Conservation (phyloP, 176 grass and related monocot genomes). For the Oryza brachyantha region DNA sequence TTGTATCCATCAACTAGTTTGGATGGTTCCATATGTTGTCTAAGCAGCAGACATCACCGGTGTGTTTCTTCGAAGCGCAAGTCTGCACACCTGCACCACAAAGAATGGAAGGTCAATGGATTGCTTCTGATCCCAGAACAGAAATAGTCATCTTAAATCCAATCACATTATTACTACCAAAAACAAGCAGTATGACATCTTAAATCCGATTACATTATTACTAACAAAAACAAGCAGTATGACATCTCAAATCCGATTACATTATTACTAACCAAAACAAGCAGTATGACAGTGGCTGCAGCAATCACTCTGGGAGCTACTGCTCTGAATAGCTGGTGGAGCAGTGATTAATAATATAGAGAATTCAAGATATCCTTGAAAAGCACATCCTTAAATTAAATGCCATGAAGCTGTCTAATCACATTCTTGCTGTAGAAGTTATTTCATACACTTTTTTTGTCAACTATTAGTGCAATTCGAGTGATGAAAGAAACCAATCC, state of each 20-base stretch:
- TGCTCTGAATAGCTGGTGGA: too few species aligned
- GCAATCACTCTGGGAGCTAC: too few species aligned
- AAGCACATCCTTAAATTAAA: too few species aligned
- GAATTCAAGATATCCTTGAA: too few species aligned
- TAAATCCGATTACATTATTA: background rate
- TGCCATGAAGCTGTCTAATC: too few species aligned
- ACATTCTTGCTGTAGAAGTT: too few species aligned
- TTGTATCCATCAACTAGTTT: slow-evolving; percentile 21
- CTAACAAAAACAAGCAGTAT: background rate
- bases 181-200: background rate
- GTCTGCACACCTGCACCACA: slow-evolving; percentile 26
- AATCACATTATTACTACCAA: background rate
- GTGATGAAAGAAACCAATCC: background rate
- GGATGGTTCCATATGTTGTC: slow-evolving; percentile 49
- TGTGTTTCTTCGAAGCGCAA: slow-evolving; percentile 18
- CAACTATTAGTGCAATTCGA: too few species aligned
- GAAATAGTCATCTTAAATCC: background rate
- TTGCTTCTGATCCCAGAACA: background rate
- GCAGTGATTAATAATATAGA: too few species aligned
- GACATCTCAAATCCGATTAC: background rate
- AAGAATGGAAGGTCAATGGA: background rate
- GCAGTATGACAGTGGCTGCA: background rate
- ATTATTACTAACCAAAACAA: background rate
- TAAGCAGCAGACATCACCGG: slow-evolving; percentile 9
- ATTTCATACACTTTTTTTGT: too few species aligned